phyloP scores from a whole-genome alignment of 129 eudicot genomes.

The Chrysanthemum seticuspe region DNA sequence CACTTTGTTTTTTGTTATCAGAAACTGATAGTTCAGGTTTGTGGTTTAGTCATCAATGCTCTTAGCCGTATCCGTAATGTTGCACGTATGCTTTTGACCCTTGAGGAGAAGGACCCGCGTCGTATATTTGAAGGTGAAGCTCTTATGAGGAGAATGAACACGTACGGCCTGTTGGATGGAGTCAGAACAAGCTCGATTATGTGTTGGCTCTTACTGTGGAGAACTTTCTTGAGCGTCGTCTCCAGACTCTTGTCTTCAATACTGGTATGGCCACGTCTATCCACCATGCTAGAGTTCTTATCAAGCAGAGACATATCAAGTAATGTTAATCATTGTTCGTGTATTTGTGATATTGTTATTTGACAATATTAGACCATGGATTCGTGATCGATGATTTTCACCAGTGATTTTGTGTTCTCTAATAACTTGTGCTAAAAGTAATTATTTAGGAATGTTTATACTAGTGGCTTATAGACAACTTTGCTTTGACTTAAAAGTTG shows the following conservation, averaged over 20 bases:
- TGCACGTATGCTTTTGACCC: constrained; percentile 68
- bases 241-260: constrained; percentile 57
- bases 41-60: constrained; percentile 19
- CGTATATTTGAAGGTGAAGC: constrained; percentile 84
- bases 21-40: too few relatives aligned
- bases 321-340: too few relatives aligned
- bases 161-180: constrained; percentile 62
- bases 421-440: too few relatives aligned
- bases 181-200: constrained; percentile 65
- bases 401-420: too few relatives aligned
- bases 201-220: constrained; percentile 60
- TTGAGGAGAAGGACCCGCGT: constrained; percentile 77
- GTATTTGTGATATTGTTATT: too few relatives aligned
- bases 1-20: neutral
- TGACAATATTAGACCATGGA: too few relatives aligned
- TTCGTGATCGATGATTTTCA: too few relatives aligned
- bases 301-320: constrained; percentile 83
- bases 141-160: constrained; percentile 72
- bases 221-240: constrained; percentile 63
- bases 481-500: too few relatives aligned
- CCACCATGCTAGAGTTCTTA: constrained; percentile 59
- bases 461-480: too few relatives aligned
- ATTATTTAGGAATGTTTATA: too few relatives aligned
- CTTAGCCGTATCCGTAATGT: constrained; percentile 67
- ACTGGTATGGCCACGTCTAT: constrained; percentile 59